Evolutionary conservation across 257 asterid genomes (phyloP), one percentile per base, ranked within the genome.

Genomic region (Phtheirospermum japonicum): DNA sequence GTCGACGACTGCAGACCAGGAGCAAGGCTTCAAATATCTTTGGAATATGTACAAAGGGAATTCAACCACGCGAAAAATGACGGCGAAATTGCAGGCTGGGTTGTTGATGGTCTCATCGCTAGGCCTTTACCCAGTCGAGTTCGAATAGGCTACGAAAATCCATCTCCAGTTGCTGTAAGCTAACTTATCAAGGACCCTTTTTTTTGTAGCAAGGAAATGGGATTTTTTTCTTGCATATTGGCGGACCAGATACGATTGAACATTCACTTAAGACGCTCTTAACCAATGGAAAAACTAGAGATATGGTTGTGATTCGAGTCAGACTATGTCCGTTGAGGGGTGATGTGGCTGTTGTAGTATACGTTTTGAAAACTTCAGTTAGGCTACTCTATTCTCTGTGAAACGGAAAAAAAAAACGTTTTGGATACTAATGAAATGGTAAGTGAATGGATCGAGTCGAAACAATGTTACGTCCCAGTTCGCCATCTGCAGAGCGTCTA

Each of bases 91-190:
- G 87, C 84, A 6, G 96, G 99, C 59, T 89, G 97, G 97, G 75
- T 67, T 7, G 67, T 77, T 1, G 95, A 86, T 55, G 89, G 96
- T 64, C 95, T 92, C 67, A 86, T 86, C 0, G 95, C 99, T 0
- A 78, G 96, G 73, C 99, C 99, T 49, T 81, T 82, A 63, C 84
- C 99, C 10, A 75, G 74, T 71, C 83, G 95, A 50, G 69, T 92
- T 7, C 77, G 82, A 8, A 53, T 82, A 53, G 86, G 87, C 62
- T 31, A 64, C 18, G 72, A 65, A 57, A 51, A 75, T 40, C 55
- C 70, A n/a, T 58, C 87, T 67, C 52, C 75, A 8, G 9, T 8
- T 33, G 67, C 77, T 40, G 71, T 50, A 50, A 75, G 72, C 67
- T 81, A 81, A 82, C 39, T 30, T 48, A 12, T 33, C 7, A 2